A percentile compares a stretch with the other conserved stretches of the same genome.
These are phyloP conservation scores for Gossypium arboreum DNA, from an alignment of 345 rosid species.

Conservation along the genomic window DNA sequence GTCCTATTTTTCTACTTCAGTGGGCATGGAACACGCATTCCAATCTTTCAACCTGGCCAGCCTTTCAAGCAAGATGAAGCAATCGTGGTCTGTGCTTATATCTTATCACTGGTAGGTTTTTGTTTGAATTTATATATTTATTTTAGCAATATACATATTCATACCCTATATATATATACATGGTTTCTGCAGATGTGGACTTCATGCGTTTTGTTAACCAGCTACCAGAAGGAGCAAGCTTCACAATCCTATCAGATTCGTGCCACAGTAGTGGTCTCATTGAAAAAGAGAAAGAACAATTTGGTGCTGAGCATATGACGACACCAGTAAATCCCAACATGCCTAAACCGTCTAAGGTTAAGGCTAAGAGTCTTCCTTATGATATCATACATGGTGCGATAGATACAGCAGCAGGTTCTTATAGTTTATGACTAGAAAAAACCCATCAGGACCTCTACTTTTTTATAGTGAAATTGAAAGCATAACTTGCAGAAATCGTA, in stretches of 20 bases:
- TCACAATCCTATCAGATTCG: conserved; percentile 45
- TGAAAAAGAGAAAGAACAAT: conserved; percentile 76
- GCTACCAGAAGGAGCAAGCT: too few species aligned
- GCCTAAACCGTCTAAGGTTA: conserved; percentile 21
- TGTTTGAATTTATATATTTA: too few species aligned
- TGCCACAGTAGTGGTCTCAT: conserved; percentile 90
- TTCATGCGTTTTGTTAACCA: too few species aligned
- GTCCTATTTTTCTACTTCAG: neutral
- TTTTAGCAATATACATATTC: neutral
- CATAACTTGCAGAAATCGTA: too few species aligned
- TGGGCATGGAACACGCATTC: neutral
- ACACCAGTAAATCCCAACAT: neutral
- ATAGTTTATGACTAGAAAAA: too few species aligned
- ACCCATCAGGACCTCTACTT: too few species aligned
- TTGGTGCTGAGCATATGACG: conserved; percentile 27
- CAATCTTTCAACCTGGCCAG: neutral
- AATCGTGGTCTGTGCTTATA: neutral
- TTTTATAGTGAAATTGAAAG: too few species aligned
- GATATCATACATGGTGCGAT: conserved; percentile 43
- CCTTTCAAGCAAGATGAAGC: neutral
- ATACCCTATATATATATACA: neutral
- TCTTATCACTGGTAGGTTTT: neutral
- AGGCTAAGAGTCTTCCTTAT: conserved; percentile 27
- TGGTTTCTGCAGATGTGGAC: neutral
- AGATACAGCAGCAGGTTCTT: neutral